phyloP scores from a whole-genome alignment of 495 filamentous ascomycete genomes.

The Neurospora sp. region DNA sequence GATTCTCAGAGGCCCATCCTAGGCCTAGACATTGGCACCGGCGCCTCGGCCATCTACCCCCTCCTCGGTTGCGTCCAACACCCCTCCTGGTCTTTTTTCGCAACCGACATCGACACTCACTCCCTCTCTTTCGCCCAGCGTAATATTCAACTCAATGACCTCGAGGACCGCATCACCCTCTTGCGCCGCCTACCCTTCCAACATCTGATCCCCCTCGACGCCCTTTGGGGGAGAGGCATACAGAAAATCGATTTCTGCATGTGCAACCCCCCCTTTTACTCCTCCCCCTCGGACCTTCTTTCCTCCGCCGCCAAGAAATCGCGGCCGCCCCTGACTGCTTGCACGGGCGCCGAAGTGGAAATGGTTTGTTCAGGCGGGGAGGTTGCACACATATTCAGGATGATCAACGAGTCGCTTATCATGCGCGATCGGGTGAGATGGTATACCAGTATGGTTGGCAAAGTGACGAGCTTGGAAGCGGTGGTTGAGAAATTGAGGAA shows the following conservation, averaged over 20 bases:
- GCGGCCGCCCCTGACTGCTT: slow-evolving; percentile 60
- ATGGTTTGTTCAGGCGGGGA: slow-evolving; percentile 87
- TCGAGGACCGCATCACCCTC: slow-evolving; percentile 56
- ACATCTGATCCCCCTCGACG: slow-evolving; percentile 44
- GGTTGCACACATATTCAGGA: slow-evolving; percentile 62
- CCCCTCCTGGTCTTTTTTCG: slow-evolving; percentile 59
- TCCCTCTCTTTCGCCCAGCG: slow-evolving; percentile 52
- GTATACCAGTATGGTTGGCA: slow-evolving; percentile 91
- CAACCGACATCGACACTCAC: slow-evolving; percentile 73
- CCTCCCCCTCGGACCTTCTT: slow-evolving; percentile 57
- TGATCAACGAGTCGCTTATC: slow-evolving; percentile 62
- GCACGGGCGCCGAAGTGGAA: slow-evolving; percentile 72
- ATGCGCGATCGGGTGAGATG: slow-evolving; percentile 57
- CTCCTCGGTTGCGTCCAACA: slow-evolving; percentile 65
- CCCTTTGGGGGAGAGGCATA: background rate
- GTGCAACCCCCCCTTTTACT: slow-evolving; percentile 93
- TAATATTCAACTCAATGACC: slow-evolving; percentile 54
- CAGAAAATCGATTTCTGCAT: slow-evolving; percentile 71
- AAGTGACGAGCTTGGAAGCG: slow-evolving; percentile 56
- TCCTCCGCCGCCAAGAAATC: slow-evolving; percentile 52
- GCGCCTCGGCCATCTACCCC: slow-evolving; percentile 85
- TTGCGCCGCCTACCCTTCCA: slow-evolving; percentile 39
- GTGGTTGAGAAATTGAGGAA: slow-evolving; percentile 53
- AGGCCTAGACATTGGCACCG: slow-evolving; percentile 86
- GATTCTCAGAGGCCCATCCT: background rate